These are phyloP conservation scores for Mortierella sp. DNA, from an alignment of 371 early-diverging fungal species.

Conservation along the genomic window DNA sequence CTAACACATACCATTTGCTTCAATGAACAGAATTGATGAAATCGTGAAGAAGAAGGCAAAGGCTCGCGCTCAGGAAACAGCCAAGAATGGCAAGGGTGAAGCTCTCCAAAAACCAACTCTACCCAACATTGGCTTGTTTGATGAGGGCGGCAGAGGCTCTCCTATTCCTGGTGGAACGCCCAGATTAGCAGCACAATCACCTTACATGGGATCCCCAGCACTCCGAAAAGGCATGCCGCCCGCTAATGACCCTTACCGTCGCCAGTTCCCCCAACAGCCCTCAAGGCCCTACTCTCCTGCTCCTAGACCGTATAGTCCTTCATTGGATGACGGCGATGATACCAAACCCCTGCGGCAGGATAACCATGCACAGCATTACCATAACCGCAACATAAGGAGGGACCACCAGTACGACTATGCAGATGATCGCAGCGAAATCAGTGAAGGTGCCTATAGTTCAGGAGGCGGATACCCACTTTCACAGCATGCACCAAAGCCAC, in stretches of 20 bases:
- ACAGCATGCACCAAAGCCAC: slow-evolving; percentile 31
- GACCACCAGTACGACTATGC: slow-evolving; percentile 51
- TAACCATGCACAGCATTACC: slow-evolving; percentile 53
- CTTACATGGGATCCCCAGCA: slow-evolving; percentile 47
- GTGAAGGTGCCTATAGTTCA: slow-evolving; percentile 41
- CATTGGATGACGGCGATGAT: slow-evolving; percentile 49
- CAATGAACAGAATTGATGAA: slow-evolving; percentile 41
- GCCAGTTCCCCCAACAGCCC: slow-evolving; percentile 41
- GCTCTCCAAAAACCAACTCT: slow-evolving; percentile 44
- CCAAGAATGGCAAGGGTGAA: slow-evolving; percentile 48
- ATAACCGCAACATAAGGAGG: slow-evolving; percentile 43
- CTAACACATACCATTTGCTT: background rate
- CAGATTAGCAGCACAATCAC: slow-evolving; percentile 31
- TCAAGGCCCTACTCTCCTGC: slow-evolving; percentile 51
- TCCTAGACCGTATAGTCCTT: slow-evolving; percentile 46
- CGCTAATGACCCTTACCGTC: slow-evolving; percentile 53
- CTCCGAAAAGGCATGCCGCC: slow-evolving; percentile 39
- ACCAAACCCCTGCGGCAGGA: slow-evolving; percentile 48
- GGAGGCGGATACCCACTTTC: slow-evolving; percentile 31
- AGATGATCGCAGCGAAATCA: slow-evolving; percentile 51
- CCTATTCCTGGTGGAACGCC: slow-evolving; percentile 38
- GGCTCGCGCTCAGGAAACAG: slow-evolving; percentile 44
- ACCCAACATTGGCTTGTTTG: slow-evolving; percentile 45
- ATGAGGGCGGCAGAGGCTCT: slow-evolving; percentile 34
- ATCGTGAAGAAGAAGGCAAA: slow-evolving; percentile 53